phyloP scores from a whole-genome alignment of 139 green algal species.

The Tetratostichococcus sp. region DNA sequence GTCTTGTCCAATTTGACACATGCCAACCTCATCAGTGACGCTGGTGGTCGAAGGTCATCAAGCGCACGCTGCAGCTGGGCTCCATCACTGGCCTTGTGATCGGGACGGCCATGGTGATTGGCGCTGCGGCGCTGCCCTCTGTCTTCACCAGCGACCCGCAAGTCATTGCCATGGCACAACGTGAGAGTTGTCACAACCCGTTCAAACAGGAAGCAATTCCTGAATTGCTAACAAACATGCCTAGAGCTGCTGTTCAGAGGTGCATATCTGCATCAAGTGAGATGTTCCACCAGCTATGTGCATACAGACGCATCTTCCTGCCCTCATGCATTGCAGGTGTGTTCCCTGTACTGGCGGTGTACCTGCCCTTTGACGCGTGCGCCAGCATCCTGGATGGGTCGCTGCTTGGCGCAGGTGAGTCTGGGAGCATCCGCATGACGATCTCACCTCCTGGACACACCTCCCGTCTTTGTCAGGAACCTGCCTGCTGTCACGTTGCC shows the following conservation, averaged over 20 bases:
- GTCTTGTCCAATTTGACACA: no score
- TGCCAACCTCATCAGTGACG: no score
- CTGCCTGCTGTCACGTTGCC: no score
- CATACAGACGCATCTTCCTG: no score
- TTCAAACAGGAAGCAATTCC: no score
- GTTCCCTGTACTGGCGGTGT: neutral
- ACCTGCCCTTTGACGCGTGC: slow-evolving; percentile 21
- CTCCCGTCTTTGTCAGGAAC: no score
- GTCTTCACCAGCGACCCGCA: slow-evolving; percentile 13
- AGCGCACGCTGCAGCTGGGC: slow-evolving; percentile 19
- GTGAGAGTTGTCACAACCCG: neutral
- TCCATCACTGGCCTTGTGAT: slow-evolving; percentile 2
- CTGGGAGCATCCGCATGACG: no score
- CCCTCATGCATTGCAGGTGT: neutral
- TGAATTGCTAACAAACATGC: no score
- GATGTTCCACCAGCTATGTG: no score
- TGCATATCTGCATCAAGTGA: no score
- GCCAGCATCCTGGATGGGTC: slow-evolving; percentile 20
- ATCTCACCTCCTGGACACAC: neutral
- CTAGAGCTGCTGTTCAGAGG: no score
- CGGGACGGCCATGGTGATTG: neutral
- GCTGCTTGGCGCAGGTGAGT: slow-evolving; percentile 11
- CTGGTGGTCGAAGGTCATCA: slow-evolving; percentile 1
- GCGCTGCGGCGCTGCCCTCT: neutral
- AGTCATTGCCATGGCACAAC: neutral